Conservation (phyloP, 2,329 filamentous ascomycete genomes). For the Fusarium buxicola region DNA sequence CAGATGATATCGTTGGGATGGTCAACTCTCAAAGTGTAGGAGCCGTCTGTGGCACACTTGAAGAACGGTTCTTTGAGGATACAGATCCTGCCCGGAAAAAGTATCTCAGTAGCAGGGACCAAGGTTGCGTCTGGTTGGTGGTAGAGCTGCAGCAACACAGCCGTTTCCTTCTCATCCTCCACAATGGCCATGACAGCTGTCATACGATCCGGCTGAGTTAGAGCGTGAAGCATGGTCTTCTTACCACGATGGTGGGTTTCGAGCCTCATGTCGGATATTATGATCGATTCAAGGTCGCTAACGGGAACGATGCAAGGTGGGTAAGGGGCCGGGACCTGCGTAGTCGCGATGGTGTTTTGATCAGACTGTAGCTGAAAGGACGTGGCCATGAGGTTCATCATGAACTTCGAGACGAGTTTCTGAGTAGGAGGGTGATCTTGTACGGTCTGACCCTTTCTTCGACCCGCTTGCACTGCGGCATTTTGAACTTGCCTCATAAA, state of each 20-base stretch:
- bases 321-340: slow-evolving; percentile 3
- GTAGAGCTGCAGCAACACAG: slow-evolving; percentile 54
- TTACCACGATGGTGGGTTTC: slow-evolving; percentile 36
- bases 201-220: slow-evolving; percentile 32
- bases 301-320: neutral
- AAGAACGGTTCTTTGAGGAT: slow-evolving; percentile 68
- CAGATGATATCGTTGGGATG: slow-evolving; percentile 62
- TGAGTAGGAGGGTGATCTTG: neutral
- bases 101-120: slow-evolving; percentile 48
- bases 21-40: slow-evolving; percentile 62
- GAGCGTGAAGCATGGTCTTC: slow-evolving; percentile 30
- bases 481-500: neutral
- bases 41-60: slow-evolving; percentile 53
- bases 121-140: slow-evolving; percentile 55
- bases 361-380: neutral
- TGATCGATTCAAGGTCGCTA: slow-evolving; percentile 3
- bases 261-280: slow-evolving; percentile 20
- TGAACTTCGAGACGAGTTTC: neutral
- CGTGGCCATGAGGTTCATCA: neutral
- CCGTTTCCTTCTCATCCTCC: slow-evolving; percentile 53
- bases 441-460: slow-evolving; percentile 15
- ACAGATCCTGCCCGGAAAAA: slow-evolving; percentile 51
- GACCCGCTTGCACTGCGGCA: neutral
- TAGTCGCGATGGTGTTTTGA: neutral
- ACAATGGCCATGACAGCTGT: slow-evolving; percentile 47